Base-by-base conservation (phyloP, 2,329 filamentous ascomycete species). In the Sphaceloma murrayae region DNA sequence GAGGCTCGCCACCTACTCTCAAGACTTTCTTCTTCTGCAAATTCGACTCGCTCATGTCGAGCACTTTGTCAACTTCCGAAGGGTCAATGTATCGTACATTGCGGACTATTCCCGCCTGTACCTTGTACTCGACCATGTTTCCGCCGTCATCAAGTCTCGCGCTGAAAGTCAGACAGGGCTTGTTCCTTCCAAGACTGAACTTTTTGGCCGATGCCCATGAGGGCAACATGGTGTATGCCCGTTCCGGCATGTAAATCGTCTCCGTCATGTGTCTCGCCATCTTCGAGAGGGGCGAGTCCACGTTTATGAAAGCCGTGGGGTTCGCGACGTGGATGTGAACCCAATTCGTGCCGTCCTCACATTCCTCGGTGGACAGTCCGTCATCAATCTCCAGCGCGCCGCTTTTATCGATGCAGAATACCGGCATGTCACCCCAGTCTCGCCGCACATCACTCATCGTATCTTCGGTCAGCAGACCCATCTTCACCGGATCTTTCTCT, bases 271-370 rank as follows among this genome's bases (percentile, higher is more conserved):
- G 67, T 47, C 78, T 71, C 34, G 84, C 77, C 54, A 76, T 75
- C 48, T 73, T 67, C 24, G 74, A 72, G 5, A 85, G 60, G 6
- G 68, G 63, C 27, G 77, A 75, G 16, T 75, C 66, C 13, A 75
- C 74, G 14, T 65, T 54, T 50, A 91, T 76, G 47, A 75, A 74
- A 4, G 85, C 83, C 2, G 81, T 80, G 6, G 84, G 84, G 55
- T 91, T 85, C 10, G 85, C 85, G 31, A 83, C 73, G 58, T 91
- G 85, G 22, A 86, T 63, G 55, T 87, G 83, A 21, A 89, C 67
- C 85, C 85, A 91, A 54, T 75, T 77, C 51, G 82, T 69, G 21
- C 47, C 52, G 2, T 47, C 47, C 5, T 49, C 52, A 16, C 52
- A 55, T 49, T 61, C 61, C 56, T 86, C 79, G 5, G 91, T 56